Evolutionary conservation across 2,329 filamentous ascomycete genomes (phyloP).

Genomic region (Metarhizium humberi): DNA sequence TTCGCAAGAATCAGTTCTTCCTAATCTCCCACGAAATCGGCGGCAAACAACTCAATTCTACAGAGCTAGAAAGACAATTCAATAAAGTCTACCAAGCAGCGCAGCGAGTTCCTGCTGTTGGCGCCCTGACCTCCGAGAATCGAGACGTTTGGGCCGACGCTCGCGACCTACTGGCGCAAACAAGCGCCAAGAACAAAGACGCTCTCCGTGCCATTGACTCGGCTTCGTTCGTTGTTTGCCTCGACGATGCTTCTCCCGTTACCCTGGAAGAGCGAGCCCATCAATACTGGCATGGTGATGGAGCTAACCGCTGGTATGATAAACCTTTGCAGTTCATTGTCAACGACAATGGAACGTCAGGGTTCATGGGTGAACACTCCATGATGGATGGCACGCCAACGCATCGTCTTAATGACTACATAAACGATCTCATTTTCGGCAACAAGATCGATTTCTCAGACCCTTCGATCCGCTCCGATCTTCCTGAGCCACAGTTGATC

Average conservation of each 20-base stretch:
- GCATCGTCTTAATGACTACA: conserved; percentile 90
- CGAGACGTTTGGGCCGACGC: conserved; percentile 88
- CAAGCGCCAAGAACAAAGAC: conserved; percentile 69
- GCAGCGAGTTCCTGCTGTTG: conserved; percentile 64
- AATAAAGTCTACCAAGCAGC: conserved; percentile 70
- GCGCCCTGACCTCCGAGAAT: conserved; percentile 82
- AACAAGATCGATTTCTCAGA: conserved; percentile 89
- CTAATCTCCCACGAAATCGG: conserved; percentile 76
- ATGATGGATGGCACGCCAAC: conserved; percentile 99
- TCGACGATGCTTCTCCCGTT: conserved; percentile 84
- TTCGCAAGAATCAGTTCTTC: conserved; percentile 97
- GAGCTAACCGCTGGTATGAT: conserved; percentile 92
- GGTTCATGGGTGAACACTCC: conserved; percentile 97
- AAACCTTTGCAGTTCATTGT: conserved; percentile 97
- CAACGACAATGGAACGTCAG: conserved; percentile 95
- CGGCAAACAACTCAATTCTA: conserved; percentile 77
- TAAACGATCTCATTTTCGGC: conserved; percentile 84
- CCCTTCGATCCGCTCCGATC: conserved; percentile 65
- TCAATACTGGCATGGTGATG: conserved; percentile 98
- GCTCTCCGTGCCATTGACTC: conserved; percentile 77
- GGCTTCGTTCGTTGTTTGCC: conserved; percentile 81
- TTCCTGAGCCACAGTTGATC: conserved; percentile 71
- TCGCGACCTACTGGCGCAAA: conserved; percentile 63
- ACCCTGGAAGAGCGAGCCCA: conserved; percentile 92
- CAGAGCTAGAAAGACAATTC: conserved; percentile 88